A percentile compares a stretch with the other conserved stretches of the same genome.
These are phyloP conservation scores for Schwanniomyces vanrijiae DNA, from an alignment of 805 yeast species.

Conservation along the genomic window DNA sequence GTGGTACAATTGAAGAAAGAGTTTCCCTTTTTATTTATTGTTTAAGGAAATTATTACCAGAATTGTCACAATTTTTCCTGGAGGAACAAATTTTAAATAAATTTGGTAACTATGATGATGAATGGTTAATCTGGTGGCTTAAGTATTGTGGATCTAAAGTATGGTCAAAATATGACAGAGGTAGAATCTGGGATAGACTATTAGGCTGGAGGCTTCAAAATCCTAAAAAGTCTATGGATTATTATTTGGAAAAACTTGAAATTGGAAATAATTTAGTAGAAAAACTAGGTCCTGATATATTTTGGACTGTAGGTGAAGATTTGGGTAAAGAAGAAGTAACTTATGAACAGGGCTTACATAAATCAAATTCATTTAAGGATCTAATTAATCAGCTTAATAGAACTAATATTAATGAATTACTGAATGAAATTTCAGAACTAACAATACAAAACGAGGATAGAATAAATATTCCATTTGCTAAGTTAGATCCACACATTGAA, in stretches of 20 bases:
- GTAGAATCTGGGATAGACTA: constrained; percentile 84
- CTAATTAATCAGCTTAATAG: constrained; percentile 29
- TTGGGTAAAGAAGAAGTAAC: constrained; percentile 7
- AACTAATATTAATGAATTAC: not conserved
- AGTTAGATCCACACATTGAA: constrained; percentile 73
- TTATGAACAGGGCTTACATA: constrained; percentile 5
- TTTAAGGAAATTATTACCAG: constrained; percentile 67
- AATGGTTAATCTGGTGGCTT: constrained; percentile 95
- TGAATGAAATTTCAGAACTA: not conserved
- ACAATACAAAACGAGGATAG: not conserved
- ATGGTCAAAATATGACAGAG: constrained; percentile 78
- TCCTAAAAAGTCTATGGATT: constrained; percentile 24
- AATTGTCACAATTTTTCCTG: constrained; percentile 67
- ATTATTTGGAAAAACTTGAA: constrained; percentile 33
- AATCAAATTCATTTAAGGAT: constrained; percentile 29
- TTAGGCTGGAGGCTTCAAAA: constrained; percentile 67
- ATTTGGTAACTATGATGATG: constrained; percentile 61
- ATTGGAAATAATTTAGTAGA: constrained; percentile 28
- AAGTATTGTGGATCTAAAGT: constrained; percentile 87
- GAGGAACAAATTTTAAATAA: constrained; percentile 76
- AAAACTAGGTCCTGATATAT: constrained; percentile 59
- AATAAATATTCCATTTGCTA: constrained; percentile 49
- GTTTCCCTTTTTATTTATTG: constrained; percentile 66
- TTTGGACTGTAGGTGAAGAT: constrained; percentile 45
- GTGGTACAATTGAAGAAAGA: constrained; percentile 66